phyloP scores from a whole-genome alignment of 2,329 filamentous ascomycete species.

The Pestalotiopsis sp. region DNA sequence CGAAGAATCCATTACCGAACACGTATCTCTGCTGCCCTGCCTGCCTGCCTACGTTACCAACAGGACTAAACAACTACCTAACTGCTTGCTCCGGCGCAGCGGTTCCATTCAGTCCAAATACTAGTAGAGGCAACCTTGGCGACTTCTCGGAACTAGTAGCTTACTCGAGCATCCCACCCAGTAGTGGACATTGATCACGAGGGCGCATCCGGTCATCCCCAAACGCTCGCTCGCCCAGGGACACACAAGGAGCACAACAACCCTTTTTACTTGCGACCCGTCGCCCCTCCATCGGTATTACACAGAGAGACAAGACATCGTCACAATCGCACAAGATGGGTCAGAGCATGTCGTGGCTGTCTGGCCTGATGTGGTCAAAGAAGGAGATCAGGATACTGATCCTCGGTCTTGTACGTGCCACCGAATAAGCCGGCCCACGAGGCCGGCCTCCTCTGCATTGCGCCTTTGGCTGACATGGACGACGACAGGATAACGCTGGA shows the following conservation, averaged over 20 bases:
- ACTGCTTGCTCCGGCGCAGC: no score
- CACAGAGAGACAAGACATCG: slow-evolving; percentile 5
- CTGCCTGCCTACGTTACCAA: background rate
- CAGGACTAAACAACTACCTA: background rate
- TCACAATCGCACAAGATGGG: slow-evolving; percentile 55
- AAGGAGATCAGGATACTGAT: slow-evolving; percentile 98
- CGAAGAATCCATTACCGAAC: background rate
- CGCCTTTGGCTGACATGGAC: background rate
- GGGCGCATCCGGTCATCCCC: background rate
- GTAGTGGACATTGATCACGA: background rate
- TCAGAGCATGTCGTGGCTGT: slow-evolving; percentile 69
- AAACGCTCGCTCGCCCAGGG: background rate
- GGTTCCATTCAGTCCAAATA: no score
- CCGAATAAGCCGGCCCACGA: background rate
- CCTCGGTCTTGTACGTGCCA: slow-evolving; percentile 75
- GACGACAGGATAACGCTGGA: slow-evolving; percentile 85
- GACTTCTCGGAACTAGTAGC: slow-evolving; percentile 5
- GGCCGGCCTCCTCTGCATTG: slow-evolving; percentile 11
- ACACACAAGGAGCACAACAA: background rate
- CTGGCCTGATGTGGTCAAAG: slow-evolving; percentile 80
- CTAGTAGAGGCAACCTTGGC: slow-evolving; percentile 1
- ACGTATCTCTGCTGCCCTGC: background rate
- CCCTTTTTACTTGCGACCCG: background rate
- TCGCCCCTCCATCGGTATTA: background rate
- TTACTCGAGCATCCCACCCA: slow-evolving; percentile 9